Evolutionary conservation across 805 yeast species (phyloP).

Genomic region (Cyberlindnera euphorbiiphila): DNA sequence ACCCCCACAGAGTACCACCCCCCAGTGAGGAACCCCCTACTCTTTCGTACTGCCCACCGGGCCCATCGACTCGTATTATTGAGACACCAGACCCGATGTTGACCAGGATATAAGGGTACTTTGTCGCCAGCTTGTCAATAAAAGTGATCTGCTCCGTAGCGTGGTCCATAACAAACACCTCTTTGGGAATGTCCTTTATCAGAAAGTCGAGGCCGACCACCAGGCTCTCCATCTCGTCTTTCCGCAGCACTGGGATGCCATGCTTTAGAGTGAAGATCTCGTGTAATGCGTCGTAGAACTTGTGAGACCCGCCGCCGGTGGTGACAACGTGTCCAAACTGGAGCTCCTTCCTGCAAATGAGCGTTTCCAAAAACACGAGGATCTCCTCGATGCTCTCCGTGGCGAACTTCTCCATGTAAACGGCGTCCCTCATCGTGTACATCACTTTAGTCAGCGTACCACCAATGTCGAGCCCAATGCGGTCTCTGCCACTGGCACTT

Average conservation of each 20-base stretch:
- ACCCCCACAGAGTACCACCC: conserved; percentile 98
- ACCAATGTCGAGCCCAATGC: conserved; percentile 89
- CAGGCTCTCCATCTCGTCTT: conserved; percentile 93
- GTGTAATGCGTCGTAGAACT: conserved; percentile 63
- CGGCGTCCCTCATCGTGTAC: conserved; percentile 53
- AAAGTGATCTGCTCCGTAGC: conserved; percentile 28
- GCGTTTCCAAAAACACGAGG: conserved; percentile 48
- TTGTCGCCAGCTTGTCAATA: conserved; percentile 23
- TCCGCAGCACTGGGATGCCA: conserved; percentile 37
- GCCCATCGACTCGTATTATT: conserved; percentile 86
- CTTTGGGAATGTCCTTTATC: conserved; percentile 81
- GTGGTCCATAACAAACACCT: conserved; percentile 77
- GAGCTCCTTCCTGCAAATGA: conserved; percentile 36
- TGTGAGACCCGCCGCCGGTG: conserved; percentile 96
- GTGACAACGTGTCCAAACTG: conserved; percentile 65
- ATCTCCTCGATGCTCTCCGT: conserved; percentile 60
- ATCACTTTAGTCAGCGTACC: conserved; percentile 91
- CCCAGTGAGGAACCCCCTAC: conserved; percentile 96
- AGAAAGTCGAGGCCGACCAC: conserved; percentile 88
- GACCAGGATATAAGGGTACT: conserved; percentile 83
- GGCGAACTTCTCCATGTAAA: conserved; percentile 63
- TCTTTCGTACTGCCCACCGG: conserved; percentile 62
- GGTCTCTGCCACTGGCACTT: too few species aligned
- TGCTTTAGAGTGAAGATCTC: conserved; percentile 38
- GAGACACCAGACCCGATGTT: conserved; percentile 97